A percentile compares a stretch with the other conserved stretches of the same genome.
phyloP scores from a whole-genome alignment of 2,329 filamentous ascomycete genomes.

The Tolypocladium cylindrosporum region DNA sequence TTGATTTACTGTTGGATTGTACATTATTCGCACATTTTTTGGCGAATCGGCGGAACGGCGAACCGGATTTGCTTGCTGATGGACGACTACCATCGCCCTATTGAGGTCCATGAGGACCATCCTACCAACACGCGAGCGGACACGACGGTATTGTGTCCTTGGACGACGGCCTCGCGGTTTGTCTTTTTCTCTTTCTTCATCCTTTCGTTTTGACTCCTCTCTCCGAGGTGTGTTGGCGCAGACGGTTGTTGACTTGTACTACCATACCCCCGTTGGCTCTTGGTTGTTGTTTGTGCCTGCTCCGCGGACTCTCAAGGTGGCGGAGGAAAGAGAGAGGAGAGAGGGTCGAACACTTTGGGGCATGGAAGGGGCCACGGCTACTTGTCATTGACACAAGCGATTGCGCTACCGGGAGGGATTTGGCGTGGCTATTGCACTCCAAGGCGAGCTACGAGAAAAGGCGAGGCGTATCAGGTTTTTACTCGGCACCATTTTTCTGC shows the following conservation, averaged over 20 bases:
- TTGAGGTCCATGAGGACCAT: not conserved
- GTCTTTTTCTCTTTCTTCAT: constrained; percentile 7
- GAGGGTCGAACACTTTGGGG: not conserved
- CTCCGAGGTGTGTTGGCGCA: constrained; percentile 9
- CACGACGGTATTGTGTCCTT: constrained; percentile 5
- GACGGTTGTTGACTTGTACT: constrained; percentile 16
- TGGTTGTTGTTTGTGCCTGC: constrained; percentile 18
- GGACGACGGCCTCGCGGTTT: constrained; percentile 7
- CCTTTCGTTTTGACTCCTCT: constrained; percentile 6
- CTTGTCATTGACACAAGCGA: constrained; percentile 4
- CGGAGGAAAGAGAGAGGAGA: constrained; percentile 6
- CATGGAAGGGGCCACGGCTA: constrained; percentile 1
- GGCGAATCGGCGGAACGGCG: constrained; percentile 26
- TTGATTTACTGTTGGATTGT: constrained; percentile 28
- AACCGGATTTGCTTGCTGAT: constrained; percentile 21
- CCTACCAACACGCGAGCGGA: constrained; percentile 8
- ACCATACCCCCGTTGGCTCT: constrained; percentile 16
- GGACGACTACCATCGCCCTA: constrained; percentile 10
- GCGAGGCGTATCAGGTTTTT: constrained; percentile 11
- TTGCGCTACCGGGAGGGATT: constrained; percentile 2
- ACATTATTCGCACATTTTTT: constrained; percentile 27
- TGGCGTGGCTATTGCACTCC: constrained; percentile 6
- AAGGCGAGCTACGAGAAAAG: constrained; percentile 6
- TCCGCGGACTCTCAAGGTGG: constrained; percentile 19
- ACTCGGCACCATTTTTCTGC: constrained; percentile 8